These are phyloP conservation scores for Pythium periplocum DNA, from an alignment of 352 stramenopile genomes.

Conservation along the genomic window DNA sequence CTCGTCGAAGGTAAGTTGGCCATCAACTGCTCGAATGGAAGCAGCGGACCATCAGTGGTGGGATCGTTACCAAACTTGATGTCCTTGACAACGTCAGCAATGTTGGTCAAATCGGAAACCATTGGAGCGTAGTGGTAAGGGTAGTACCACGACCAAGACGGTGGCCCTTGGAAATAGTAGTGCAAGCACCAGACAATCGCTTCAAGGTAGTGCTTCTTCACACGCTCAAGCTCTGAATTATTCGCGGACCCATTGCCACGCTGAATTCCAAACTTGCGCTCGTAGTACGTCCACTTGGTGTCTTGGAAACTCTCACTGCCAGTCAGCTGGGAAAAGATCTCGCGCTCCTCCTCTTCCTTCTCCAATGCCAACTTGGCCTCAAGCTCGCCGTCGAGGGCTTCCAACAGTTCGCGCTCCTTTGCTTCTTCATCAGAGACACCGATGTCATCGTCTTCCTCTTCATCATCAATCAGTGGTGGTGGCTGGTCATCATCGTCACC, in stretches of 20 bases:
- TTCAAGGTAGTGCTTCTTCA: conserved; percentile 80
- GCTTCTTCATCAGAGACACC: conserved; percentile 15
- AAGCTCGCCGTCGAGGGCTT: conserved; percentile 45
- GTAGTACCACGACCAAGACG: conserved; percentile 99
- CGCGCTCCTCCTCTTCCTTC: conserved; percentile 30
- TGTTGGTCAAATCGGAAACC: conserved; percentile 95
- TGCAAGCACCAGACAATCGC: conserved; percentile 70
- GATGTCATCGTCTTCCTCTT: conserved; percentile 29
- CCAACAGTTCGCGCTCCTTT: conserved; percentile 41
- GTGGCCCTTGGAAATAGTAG: conserved; percentile 90
- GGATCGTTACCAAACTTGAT: conserved; percentile 86
- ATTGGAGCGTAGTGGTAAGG: conserved; percentile 99
- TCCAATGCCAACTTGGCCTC: conserved; percentile 42
- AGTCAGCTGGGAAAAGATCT: conserved; percentile 43
- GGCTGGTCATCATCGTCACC: conserved; percentile 23
- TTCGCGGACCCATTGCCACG: conserved; percentile 48
- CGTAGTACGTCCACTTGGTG: conserved; percentile 85
- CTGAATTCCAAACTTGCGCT: conserved; percentile 68
- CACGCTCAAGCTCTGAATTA: conserved; percentile 45
- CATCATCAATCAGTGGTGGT: conserved; percentile 35
- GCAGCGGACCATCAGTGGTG: conserved; percentile 75
- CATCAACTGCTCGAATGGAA: conserved; percentile 98
- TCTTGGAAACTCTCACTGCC: conserved; percentile 75
- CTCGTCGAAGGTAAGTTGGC: conserved; percentile 94
- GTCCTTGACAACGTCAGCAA: conserved; percentile 51